Evolutionary conservation across 139 green algal genomes (phyloP).

Genomic region (Closterium sp.): DNA sequence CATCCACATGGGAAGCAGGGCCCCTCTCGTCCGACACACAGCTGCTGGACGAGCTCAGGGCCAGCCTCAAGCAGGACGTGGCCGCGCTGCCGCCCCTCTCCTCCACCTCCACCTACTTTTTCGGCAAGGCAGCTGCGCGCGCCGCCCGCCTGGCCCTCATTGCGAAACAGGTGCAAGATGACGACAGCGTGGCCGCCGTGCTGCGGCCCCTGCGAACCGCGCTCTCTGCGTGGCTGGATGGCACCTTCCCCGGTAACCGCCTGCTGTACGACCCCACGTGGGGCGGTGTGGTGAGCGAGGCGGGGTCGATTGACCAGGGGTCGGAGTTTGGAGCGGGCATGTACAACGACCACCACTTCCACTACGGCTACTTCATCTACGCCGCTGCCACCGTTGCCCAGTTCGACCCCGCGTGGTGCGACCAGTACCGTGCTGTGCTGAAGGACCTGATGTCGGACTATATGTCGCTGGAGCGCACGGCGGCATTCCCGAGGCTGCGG

Average conservation of each 20-base stretch:
- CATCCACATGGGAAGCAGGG: neutral
- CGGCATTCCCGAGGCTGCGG: slow-evolving; percentile 52
- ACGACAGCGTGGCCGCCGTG: neutral
- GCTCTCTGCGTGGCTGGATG: slow-evolving; percentile 25
- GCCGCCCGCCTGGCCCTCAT: slow-evolving; percentile 53
- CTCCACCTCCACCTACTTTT: slow-evolving; percentile 46
- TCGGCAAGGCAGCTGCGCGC: slow-evolving; percentile 38
- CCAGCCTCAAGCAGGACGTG: slow-evolving; percentile 20
- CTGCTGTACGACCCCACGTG: slow-evolving; percentile 22
- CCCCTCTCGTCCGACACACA: neutral
- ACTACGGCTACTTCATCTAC: slow-evolving; percentile 61
- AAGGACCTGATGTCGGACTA: slow-evolving; percentile 15
- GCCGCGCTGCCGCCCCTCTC: slow-evolving; percentile 10
- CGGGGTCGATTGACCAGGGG: slow-evolving; percentile 1
- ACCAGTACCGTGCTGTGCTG: neutral
- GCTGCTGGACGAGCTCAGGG: neutral
- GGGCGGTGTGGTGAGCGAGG: slow-evolving; percentile 18
- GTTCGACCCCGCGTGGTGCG: slow-evolving; percentile 34
- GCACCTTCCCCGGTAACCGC: slow-evolving; percentile 4
- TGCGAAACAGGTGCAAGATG: slow-evolving; percentile 45
- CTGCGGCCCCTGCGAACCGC: neutral
- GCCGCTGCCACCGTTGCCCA: slow-evolving; percentile 47
- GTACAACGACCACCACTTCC: slow-evolving; percentile 64
- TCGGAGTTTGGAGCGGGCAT: slow-evolving; percentile 46
- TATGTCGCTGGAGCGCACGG: neutral